Evolutionary conservation across 2,329 filamentous ascomycete species (phyloP), one percentile per base, ranked within the genome.

Genomic region (Neopestalotiopsis sp.): DNA sequence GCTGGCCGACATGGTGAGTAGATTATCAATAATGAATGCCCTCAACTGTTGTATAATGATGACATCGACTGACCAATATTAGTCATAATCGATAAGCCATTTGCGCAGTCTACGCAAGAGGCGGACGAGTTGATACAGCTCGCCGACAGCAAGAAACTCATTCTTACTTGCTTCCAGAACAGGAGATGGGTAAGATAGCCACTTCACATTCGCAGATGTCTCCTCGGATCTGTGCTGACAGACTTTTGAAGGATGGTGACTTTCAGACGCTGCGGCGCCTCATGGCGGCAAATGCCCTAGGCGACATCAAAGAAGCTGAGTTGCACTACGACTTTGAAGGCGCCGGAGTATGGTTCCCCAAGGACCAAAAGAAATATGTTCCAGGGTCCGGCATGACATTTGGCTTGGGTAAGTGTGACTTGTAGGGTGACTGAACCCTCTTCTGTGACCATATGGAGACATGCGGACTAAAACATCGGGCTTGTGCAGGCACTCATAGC

Each of bases 181-280:
- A 20, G 57, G 24, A 28, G 57, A 59, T 59, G 56, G 56, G 56
- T 32, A 14, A 17, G 56, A 0, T 10, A 59, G 56, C 1, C 56
- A 12, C 12, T 32, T 13, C 2, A 0, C 0, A 14, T 14, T 13
- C 24, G 24, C 24, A 28, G 0, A 28, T 28, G 24, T 28, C 3
- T 28, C 3, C 3, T 9, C 5, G 30, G 10, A 14, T 4, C 1
- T 1, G 4, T 9, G n/a, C 1, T 10, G 1, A 28, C 14, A 30
- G 24, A 32, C 7, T 9, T 17, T 30, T 32, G 4, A 28, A 59
- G 24, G 24, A 59, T 4, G 57, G 57, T 20, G 57, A 59, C 30
- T 59, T 59, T 0, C 57, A 32, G 2, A 32, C 57, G 0, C 30
- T 59, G 12, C 57, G 57, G 24, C 30, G 24, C 13, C 57, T 59